phyloP scores from a whole-genome alignment of 331 rosid species.

The Pyrus hybrid region DNA sequence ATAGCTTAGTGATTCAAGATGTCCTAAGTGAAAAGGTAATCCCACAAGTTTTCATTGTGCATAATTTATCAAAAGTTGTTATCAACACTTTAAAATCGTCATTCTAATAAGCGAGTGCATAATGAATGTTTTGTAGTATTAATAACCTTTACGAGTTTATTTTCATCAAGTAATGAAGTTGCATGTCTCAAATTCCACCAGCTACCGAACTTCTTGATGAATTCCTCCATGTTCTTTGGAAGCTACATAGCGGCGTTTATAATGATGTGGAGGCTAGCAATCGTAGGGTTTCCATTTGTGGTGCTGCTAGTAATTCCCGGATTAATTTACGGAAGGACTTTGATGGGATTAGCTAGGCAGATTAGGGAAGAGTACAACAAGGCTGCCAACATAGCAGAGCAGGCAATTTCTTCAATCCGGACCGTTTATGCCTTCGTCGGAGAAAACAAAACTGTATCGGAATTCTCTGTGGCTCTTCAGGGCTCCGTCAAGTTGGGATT shows the following conservation, averaged over 20 bases:
- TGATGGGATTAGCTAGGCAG: constrained; percentile 59
- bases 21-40: constrained; percentile 76
- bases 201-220: constrained; percentile 64
- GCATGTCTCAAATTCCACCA: not conserved
- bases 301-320: constrained; percentile 72
- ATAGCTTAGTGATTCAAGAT: constrained; percentile 74
- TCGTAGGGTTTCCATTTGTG: constrained; percentile 70
- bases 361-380: constrained; percentile 55
- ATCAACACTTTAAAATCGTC: not conserved
- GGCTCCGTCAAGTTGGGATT: constrained; percentile 57
- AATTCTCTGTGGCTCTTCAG: constrained; percentile 63
- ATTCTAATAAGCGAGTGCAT: too few species aligned
- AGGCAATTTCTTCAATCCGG: constrained; percentile 75
- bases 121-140: not conserved
- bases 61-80: not conserved
- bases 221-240: constrained; percentile 48
- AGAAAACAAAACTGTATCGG: constrained; percentile 50
- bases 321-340: constrained; percentile 61
- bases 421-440: constrained; percentile 83
- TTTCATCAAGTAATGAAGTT: not conserved
- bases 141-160: not conserved
- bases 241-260: constrained; percentile 61
- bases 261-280: constrained; percentile 63
- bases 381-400: constrained; percentile 75
- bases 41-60: not conserved